phyloP scores from a whole-genome alignment of 352 stramenopile genomes.

The Globisporangium cederbergense region DNA sequence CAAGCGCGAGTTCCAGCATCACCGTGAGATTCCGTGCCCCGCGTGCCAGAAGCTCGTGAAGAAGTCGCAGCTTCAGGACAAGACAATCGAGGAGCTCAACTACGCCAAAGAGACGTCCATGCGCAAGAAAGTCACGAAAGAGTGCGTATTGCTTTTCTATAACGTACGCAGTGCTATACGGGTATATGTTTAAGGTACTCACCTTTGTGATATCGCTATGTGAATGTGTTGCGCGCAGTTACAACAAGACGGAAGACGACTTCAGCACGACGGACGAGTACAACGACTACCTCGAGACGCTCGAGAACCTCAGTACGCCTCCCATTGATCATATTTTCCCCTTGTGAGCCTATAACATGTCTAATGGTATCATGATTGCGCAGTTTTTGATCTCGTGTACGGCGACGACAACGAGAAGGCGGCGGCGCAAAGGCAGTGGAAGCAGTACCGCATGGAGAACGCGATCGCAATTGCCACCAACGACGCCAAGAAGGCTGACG shows the following conservation, averaged over 20 bases:
- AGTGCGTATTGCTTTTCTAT: constrained; percentile 31
- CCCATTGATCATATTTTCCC: background rate
- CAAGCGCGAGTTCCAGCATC: constrained; percentile 85
- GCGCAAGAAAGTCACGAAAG: constrained; percentile 85
- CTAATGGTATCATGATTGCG: constrained; percentile 10
- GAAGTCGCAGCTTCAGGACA: constrained; percentile 87
- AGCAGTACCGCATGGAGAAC: constrained; percentile 82
- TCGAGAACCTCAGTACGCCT: constrained; percentile 79
- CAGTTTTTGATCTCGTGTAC: constrained; percentile 86
- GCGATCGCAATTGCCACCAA: constrained; percentile 81
- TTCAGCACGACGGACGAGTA: constrained; percentile 86
- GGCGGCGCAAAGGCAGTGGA: constrained; percentile 78
- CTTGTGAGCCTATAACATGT: background rate
- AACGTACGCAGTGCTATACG: background rate
- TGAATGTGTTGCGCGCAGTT: constrained; percentile 30
- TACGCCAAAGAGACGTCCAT: constrained; percentile 84
- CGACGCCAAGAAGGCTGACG: constrained; percentile 82
- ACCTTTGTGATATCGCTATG: background rate
- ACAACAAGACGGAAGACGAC: constrained; percentile 88
- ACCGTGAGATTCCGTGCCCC: constrained; percentile 81
- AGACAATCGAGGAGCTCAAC: constrained; percentile 87
- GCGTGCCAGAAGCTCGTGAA: constrained; percentile 83
- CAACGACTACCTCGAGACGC: constrained; percentile 83
- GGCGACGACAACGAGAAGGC: constrained; percentile 70
- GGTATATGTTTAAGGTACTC: background rate